Conservation (phyloP, 805 yeast genomes). For the Saturnispora saitoi region DNA sequence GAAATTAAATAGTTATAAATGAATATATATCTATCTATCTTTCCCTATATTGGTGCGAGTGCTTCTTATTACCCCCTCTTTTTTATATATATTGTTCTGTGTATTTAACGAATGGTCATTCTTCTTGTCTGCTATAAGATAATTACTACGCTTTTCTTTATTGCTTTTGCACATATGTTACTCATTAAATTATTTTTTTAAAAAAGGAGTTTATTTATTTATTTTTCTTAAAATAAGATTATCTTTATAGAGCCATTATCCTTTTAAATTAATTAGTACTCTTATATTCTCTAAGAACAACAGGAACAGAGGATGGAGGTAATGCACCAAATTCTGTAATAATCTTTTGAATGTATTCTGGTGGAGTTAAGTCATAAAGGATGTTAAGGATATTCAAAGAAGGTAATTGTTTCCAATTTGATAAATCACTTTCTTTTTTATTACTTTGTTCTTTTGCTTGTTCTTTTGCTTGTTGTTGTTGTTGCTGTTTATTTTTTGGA, state of each 20-base stretch:
- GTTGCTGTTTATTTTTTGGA: conserved; percentile 23
- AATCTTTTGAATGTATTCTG: conserved; percentile 85
- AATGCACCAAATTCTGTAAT: conserved; percentile 93
- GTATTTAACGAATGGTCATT: not conserved
- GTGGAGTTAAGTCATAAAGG: conserved; percentile 91
- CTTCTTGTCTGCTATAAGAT: not conserved
- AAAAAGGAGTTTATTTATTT: not conserved
- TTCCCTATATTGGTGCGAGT: too few species aligned
- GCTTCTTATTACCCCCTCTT: not conserved
- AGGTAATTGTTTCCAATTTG: conserved; percentile 56
- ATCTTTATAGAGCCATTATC: not conserved
- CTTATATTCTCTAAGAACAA: conserved; percentile 87
- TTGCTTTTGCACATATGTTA: not conserved
- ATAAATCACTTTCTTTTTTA: conserved; percentile 36
- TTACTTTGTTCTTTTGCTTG: conserved; percentile 15
- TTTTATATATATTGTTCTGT: not conserved
- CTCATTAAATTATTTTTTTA: too few species aligned
- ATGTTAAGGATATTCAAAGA: conserved; percentile 69
- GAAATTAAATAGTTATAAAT: conserved; percentile 31
- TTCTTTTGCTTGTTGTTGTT: conserved; percentile 15
- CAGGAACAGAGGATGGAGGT: conserved; percentile 98
- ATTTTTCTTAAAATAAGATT: not conserved
- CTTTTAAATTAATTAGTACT: conserved; percentile 18
- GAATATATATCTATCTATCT: not conserved
- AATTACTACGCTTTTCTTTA: not conserved